phyloP scores from a whole-genome alignment of 495 filamentous ascomycete genomes.

The Penicillium pancosmium region DNA sequence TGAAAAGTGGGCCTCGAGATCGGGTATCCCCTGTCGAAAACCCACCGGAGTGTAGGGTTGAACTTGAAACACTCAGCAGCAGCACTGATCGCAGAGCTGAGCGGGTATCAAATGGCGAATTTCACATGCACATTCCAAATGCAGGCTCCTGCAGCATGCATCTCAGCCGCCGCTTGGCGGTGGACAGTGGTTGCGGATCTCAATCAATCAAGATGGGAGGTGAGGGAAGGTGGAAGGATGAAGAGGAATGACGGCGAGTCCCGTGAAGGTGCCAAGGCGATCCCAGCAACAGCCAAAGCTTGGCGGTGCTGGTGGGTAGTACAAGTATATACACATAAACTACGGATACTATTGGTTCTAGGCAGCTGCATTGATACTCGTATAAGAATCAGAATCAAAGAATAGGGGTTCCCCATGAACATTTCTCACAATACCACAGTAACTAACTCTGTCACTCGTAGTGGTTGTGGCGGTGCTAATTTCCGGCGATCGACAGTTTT shows the following conservation, averaged over 20 bases:
- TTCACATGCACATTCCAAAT: conserved; percentile 1
- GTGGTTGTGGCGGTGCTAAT: not conserved
- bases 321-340: too few species aligned
- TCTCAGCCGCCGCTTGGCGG: conserved; percentile 1
- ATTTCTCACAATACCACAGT: not conserved
- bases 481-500: conserved; percentile 4
- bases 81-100: too few species aligned
- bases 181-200: not conserved
- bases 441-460: too few species aligned
- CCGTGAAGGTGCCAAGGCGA: not conserved
- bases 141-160: not conserved
- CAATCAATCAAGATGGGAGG: not conserved
- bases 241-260: not conserved
- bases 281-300: not conserved
- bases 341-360: not conserved
- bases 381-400: too few species aligned
- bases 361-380: not conserved
- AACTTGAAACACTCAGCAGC: not conserved
- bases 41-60: conserved; percentile 1
- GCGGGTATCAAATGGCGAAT: not conserved
- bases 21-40: conserved; percentile 4
- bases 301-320: not conserved
- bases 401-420: not conserved
- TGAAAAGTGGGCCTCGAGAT: conserved; percentile 25
- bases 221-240: not conserved